These are phyloP conservation scores for Plasmodium gaboni DNA, from an alignment of 169 alveolate species.

Conservation along the genomic window DNA sequence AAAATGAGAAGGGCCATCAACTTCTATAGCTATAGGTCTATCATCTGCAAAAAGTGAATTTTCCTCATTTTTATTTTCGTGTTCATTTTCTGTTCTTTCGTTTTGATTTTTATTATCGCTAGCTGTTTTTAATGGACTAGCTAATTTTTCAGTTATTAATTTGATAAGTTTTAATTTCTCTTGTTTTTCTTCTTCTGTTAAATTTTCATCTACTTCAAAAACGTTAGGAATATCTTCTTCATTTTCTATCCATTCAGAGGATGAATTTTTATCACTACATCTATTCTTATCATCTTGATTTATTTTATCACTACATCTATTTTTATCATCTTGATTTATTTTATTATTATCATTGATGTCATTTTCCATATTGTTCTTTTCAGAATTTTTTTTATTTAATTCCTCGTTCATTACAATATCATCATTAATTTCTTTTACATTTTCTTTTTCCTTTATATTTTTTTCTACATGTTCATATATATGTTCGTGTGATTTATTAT, in stretches of 20 bases:
- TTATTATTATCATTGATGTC: background rate
- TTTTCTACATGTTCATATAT: background rate
- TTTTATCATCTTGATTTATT: background rate
- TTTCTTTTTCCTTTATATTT: background rate
- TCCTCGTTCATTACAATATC: background rate
- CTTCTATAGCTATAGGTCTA: slow-evolving; percentile 92
- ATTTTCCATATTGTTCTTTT: background rate
- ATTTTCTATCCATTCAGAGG: slow-evolving; percentile 43
- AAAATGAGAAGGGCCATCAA: slow-evolving; percentile 95
- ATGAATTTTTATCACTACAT: background rate
- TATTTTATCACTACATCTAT: background rate
- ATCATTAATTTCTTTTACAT: background rate
- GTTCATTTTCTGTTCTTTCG: slow-evolving; percentile 4
- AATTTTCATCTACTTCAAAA: slow-evolving; percentile 74
- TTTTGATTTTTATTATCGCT: slow-evolving; percentile 6
- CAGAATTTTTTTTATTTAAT: background rate
- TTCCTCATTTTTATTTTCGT: slow-evolving; percentile 7
- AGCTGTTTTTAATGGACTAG: slow-evolving; percentile 58
- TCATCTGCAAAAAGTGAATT: slow-evolving; percentile 80
- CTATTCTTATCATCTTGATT: background rate
- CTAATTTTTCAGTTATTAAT: slow-evolving; percentile 73
- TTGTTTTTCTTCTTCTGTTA: slow-evolving; percentile 69
- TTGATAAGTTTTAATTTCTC: slow-evolving; percentile 61
- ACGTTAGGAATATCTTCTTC: slow-evolving; percentile 72
- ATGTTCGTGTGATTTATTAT: background rate